A percentile compares a stretch with the other conserved stretches of the same genome.
Conservation (phyloP, 2,329 filamentous ascomycete genomes). For the Colletotrichum sp. region DNA sequence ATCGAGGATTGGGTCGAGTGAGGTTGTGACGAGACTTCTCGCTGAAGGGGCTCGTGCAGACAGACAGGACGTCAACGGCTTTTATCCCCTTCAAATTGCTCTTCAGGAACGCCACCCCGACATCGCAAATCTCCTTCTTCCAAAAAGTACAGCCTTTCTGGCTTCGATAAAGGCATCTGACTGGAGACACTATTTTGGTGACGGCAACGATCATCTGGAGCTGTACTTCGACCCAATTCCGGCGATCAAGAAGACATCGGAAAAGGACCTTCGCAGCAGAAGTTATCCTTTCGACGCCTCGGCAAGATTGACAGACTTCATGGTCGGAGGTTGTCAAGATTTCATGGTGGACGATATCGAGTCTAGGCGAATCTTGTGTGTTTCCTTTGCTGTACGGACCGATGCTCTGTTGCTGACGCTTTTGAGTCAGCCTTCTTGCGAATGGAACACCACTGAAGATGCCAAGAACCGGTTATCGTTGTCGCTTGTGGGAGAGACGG, state of each 20-base stretch:
- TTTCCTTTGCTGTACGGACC: not conserved
- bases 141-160: not conserved
- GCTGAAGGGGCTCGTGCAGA: not conserved
- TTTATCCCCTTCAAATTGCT: not conserved
- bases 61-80: not conserved
- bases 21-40: not conserved
- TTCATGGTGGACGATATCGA: not conserved
- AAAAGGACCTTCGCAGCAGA: not conserved
- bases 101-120: not conserved
- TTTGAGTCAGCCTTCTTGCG: not conserved
- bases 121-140: not conserved
- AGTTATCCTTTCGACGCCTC: too few relatives aligned
- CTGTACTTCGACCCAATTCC: not conserved
- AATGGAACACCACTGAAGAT: not conserved
- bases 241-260: not conserved
- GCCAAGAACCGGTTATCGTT: not conserved
- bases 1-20: not conserved
- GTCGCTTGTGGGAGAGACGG: not conserved
- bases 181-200: not conserved
- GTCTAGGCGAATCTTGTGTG: not conserved
- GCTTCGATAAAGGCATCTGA: not conserved
- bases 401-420: not conserved
- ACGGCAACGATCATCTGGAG: not conserved
- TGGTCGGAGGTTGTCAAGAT: not conserved
- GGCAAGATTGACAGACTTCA: too few relatives aligned